Evolutionary conservation across 139 green algal species (phyloP).

Genomic region (Tetraselmis striata): DNA sequence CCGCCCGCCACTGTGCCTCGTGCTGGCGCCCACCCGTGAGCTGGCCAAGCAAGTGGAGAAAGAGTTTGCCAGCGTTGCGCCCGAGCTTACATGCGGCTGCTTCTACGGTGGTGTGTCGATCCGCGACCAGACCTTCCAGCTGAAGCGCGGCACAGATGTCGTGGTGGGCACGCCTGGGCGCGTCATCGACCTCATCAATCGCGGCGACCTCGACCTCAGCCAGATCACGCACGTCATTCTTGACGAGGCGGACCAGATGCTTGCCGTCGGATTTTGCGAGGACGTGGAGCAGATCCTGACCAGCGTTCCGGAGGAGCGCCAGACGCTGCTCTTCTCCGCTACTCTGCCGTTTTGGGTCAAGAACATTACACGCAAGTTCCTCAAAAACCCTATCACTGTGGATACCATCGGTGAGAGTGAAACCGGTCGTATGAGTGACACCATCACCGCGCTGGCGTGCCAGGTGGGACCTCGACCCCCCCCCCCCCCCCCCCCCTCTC

Average conservation of each 20-base stretch:
- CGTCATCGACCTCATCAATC: constrained; percentile 92
- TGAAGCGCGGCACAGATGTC: constrained; percentile 82
- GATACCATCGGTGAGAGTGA: constrained; percentile 87
- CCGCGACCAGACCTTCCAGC: constrained; percentile 46
- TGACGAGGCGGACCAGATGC: constrained; percentile 98
- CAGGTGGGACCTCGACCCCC: not conserved
- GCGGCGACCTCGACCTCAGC: constrained; percentile 62
- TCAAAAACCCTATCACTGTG: constrained; percentile 73
- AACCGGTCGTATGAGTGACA: constrained; percentile 53
- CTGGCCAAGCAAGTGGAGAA: constrained; percentile 96
- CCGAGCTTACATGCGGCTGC: constrained; percentile 54
- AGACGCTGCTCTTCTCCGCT: constrained; percentile 96
- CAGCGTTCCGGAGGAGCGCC: constrained; percentile 57
- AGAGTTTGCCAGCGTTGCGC: constrained; percentile 76
- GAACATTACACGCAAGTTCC: constrained; percentile 72
- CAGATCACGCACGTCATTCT: constrained; percentile 83
- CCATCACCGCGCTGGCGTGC: constrained; percentile 29
- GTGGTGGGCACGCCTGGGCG: constrained; percentile 94
- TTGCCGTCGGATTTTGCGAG: constrained; percentile 95
- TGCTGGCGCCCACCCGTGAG: constrained; percentile 94
- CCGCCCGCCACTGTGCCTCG: constrained; percentile 65
- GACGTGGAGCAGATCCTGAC: constrained; percentile 94
- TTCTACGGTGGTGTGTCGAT: constrained; percentile 87
- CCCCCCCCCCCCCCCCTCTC: not conserved
- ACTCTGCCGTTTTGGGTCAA: constrained; percentile 95